Evolutionary conservation across 257 asterid species (phyloP).

Genomic region (Prunella vulgaris): DNA sequence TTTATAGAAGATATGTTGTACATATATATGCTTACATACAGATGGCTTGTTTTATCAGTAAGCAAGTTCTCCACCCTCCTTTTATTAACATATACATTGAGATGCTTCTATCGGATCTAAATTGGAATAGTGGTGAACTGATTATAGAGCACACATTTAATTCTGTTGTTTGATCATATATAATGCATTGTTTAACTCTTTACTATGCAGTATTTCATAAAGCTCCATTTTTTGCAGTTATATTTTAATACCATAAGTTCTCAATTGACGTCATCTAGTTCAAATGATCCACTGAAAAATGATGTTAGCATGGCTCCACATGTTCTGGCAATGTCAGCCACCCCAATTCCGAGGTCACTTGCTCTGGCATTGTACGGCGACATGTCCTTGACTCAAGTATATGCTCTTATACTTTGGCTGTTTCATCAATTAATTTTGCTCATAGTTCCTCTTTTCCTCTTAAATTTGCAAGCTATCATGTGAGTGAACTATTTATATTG

Average conservation of each 20-base stretch:
- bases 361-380: slow-evolving; percentile 96
- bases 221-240: slow-evolving; percentile 51
- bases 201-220: slow-evolving; percentile 13
- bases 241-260: slow-evolving; percentile 54
- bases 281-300: slow-evolving; percentile 38
- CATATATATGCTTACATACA: not conserved
- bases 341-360: slow-evolving; percentile 95
- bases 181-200: not conserved
- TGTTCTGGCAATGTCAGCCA: slow-evolving; percentile 95
- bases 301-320: slow-evolving; percentile 78
- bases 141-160: not conserved
- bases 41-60: slow-evolving; percentile 3
- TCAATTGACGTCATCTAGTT: slow-evolving; percentile 37
- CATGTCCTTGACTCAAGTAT: slow-evolving; percentile 94
- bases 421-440: not conserved
- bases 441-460: not conserved
- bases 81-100: not conserved
- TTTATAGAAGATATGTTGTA: not conserved
- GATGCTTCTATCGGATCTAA: not conserved
- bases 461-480: not conserved
- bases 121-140: not conserved
- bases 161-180: not conserved
- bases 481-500: not conserved
- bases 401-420: slow-evolving; percentile 22
- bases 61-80: not conserved